Conservation (phyloP, 495 filamentous ascomycete species). For the Apiosordaria backusii region DNA sequence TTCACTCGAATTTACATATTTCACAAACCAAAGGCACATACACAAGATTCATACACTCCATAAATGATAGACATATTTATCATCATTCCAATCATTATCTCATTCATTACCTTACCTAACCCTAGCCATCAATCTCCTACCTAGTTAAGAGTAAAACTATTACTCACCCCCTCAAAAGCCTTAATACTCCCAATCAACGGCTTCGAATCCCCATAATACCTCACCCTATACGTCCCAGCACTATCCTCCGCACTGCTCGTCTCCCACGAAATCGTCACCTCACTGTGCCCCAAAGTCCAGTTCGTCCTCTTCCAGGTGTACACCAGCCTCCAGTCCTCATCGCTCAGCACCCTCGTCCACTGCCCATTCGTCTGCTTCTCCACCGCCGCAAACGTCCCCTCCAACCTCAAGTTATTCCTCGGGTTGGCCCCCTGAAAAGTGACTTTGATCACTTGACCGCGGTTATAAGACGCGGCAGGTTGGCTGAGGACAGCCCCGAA, state of each 20-base stretch:
- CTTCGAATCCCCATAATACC: slow-evolving; percentile 86
- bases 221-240: slow-evolving; percentile 71
- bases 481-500: slow-evolving; percentile 69
- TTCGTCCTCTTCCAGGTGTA: slow-evolving; percentile 81
- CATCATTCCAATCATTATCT: slow-evolving; percentile 36
- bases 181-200: slow-evolving; percentile 59
- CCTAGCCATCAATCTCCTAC: slow-evolving; percentile 5
- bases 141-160: slow-evolving; percentile 53
- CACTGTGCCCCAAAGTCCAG: slow-evolving; percentile 66
- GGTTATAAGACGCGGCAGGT: slow-evolving; percentile 51
- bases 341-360: slow-evolving; percentile 70
- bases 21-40: neutral
- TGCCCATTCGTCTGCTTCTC: slow-evolving; percentile 54
- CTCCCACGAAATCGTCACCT: slow-evolving; percentile 77
- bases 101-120: slow-evolving; percentile 15
- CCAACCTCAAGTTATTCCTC: slow-evolving; percentile 78
- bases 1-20: neutral
- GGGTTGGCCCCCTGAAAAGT: slow-evolving; percentile 89
- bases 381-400: slow-evolving; percentile 75
- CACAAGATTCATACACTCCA: too few species aligned
- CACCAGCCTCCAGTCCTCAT: slow-evolving; percentile 76
- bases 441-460: slow-evolving; percentile 61
- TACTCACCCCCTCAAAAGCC: slow-evolving; percentile 69
- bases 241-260: slow-evolving; percentile 51
- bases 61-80: too few species aligned